Evolutionary conservation across 2,329 filamentous ascomycete species (phyloP).

Genomic region (Fusarium abutilonis): DNA sequence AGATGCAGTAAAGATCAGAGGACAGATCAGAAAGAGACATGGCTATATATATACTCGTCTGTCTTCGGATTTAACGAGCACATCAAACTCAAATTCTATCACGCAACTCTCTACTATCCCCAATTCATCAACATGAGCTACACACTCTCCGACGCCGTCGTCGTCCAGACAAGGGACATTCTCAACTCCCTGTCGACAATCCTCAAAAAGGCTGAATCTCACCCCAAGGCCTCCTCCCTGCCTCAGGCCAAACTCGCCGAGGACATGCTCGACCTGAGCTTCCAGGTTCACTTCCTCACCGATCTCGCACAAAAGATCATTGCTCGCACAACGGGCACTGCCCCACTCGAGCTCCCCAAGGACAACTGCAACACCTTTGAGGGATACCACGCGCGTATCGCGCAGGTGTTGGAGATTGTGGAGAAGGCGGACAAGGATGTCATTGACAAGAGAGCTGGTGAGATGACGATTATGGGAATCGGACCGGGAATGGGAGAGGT

Average conservation of each 20-base stretch:
- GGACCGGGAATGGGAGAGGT: constrained; percentile 44
- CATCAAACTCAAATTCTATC: constrained; percentile 13
- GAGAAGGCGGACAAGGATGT: constrained; percentile 48
- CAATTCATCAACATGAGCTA: constrained; percentile 48
- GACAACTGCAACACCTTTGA: constrained; percentile 49
- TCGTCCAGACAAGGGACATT: constrained; percentile 48
- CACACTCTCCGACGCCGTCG: constrained; percentile 55
- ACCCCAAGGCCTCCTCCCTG: constrained; percentile 48
- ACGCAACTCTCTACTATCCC: constrained; percentile 27
- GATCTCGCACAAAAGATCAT: constrained; percentile 48
- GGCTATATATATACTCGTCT: constrained; percentile 12
- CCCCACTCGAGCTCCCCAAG: constrained; percentile 41
- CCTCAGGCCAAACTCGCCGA: constrained; percentile 48
- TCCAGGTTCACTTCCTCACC: constrained; percentile 52
- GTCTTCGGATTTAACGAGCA: constrained; percentile 2
- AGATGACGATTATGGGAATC: constrained; percentile 46
- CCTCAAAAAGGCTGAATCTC: constrained; percentile 51
- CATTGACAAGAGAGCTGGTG: constrained; percentile 48
- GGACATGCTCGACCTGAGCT: constrained; percentile 57
- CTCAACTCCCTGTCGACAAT: constrained; percentile 49
- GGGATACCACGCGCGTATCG: constrained; percentile 50
- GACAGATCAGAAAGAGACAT: constrained; percentile 5
- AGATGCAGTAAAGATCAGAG: neutral
- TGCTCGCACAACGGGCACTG: constrained; percentile 48
- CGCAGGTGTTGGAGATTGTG: constrained; percentile 45